A percentile compares a stretch with the other conserved stretches of the same genome.
These are phyloP conservation scores for Cercospora zeina DNA, from an alignment of 2,329 filamentous ascomycete species.

Conservation along the genomic window DNA sequence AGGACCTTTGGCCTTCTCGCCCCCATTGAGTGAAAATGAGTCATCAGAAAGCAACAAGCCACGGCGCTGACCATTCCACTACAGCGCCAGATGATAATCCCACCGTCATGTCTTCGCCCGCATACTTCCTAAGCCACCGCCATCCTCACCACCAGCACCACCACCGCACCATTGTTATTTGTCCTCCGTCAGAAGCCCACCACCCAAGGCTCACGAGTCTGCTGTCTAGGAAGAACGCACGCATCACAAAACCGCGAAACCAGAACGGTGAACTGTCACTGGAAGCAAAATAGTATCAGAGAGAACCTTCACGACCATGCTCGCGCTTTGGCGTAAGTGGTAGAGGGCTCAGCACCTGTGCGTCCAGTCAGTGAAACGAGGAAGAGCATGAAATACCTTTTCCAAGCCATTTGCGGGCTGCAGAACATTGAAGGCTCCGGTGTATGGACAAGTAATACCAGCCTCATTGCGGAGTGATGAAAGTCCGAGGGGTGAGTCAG, in stretches of 20 bases:
- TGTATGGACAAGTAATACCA: not conserved
- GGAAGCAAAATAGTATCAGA: not conserved
- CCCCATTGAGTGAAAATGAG: not conserved
- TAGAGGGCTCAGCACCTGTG: conserved; percentile 1
- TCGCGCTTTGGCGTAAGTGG: not conserved
- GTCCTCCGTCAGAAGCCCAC: not conserved
- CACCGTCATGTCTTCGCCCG: not conserved
- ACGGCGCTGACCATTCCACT: not conserved
- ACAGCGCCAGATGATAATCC: not conserved
- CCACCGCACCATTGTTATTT: not conserved
- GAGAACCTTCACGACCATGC: not conserved
- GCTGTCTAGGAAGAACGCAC: conserved; percentile 2
- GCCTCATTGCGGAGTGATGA: not conserved
- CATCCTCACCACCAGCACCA: not conserved
- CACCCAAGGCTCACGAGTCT: too few relatives aligned
- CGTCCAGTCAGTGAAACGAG: not conserved
- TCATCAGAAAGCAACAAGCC: not conserved
- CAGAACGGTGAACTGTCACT: not conserved
- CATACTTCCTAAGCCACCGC: not conserved
- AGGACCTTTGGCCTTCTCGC: not conserved
- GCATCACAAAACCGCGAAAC: not conserved
- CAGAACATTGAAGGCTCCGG: not conserved
- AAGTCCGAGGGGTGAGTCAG: not conserved
- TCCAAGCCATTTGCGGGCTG: not conserved
- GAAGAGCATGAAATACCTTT: not conserved